Percentiles rank a stretch among this genome's conserved stretches.
phyloP scores from a whole-genome alignment of 116 monocot species.

The Iris pallida region DNA sequence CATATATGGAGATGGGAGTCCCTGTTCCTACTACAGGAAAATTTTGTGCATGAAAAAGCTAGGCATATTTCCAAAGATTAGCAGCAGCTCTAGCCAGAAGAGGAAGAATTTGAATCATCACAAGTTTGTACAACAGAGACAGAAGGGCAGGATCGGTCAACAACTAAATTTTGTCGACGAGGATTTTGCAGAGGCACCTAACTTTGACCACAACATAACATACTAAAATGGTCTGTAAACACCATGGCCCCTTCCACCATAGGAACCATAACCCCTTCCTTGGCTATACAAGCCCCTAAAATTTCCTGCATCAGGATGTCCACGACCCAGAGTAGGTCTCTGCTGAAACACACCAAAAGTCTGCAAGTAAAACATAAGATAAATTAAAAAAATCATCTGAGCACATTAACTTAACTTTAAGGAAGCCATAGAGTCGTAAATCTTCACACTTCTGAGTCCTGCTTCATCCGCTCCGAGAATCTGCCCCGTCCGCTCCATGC shows the following conservation, averaged over 20 bases:
- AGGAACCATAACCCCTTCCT: constrained; percentile 15
- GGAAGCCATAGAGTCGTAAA: neutral
- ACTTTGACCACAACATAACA: neutral
- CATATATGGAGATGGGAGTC: no score
- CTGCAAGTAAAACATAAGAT: neutral
- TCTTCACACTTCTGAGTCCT: constrained; percentile 17
- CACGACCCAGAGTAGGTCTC: constrained; percentile 4
- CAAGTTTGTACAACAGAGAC: neutral
- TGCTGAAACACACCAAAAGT: constrained; percentile 22
- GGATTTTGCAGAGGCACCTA: neutral
- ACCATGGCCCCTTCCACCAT: constrained; percentile 15
- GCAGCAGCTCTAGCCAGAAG: neutral
- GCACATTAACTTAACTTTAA: neutral
- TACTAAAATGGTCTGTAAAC: constrained; percentile 8
- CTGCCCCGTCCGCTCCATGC: constrained; percentile 12
- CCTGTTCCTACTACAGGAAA: no score
- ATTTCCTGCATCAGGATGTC: constrained; percentile 1
- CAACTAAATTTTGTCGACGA: neutral
- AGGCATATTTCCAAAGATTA: neutral
- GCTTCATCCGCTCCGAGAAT: constrained; percentile 12
- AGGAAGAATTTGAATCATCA: neutral
- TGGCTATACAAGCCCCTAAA: constrained; percentile 10
- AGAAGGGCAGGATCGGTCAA: neutral
- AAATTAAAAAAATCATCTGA: neutral
- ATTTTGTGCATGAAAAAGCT: neutral